A percentile compares a stretch with the other conserved stretches of the same genome.
These are phyloP conservation scores for Phymatotrichopsis omnivora DNA, from an alignment of 2,329 filamentous ascomycete genomes.

Conservation along the genomic window DNA sequence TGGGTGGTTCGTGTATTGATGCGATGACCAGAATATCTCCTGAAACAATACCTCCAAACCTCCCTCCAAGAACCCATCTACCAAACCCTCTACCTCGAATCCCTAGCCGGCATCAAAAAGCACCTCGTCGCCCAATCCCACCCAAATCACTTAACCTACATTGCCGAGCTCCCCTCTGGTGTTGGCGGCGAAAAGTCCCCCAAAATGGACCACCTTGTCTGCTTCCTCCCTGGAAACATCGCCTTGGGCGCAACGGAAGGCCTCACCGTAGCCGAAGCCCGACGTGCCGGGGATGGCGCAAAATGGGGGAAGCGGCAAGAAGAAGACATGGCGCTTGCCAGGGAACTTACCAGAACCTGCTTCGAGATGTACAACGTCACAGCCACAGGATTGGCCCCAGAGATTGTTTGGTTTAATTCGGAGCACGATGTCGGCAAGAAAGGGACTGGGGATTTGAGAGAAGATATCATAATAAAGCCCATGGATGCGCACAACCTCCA, in stretches of 20 bases:
- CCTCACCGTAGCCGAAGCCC: conserved; percentile 61
- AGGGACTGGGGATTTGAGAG: conserved; percentile 51
- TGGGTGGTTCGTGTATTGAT: conserved; percentile 9
- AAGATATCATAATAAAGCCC: conserved; percentile 69
- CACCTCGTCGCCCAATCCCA: conserved; percentile 84
- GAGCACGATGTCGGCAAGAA: conserved; percentile 35
- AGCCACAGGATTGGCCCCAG: conserved; percentile 79
- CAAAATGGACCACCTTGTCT: conserved; percentile 98
- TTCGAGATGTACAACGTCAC: conserved; percentile 96
- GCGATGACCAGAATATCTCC: conserved; percentile 62
- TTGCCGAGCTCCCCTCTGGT: conserved; percentile 74
- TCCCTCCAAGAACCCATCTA: conserved; percentile 77
- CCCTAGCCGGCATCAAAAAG: conserved; percentile 75
- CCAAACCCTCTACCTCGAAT: conserved; percentile 83
- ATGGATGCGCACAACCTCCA: conserved; percentile 89
- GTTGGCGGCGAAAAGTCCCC: conserved; percentile 55
- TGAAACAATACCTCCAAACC: conserved; percentile 96
- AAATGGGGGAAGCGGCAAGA: conserved; percentile 70
- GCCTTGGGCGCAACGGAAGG: conserved; percentile 79
- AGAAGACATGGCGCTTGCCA: conserved; percentile 74
- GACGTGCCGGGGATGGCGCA: conserved; percentile 46
- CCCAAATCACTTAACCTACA: conserved; percentile 69
- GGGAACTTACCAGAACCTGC: conserved; percentile 90
- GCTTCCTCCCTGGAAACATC: conserved; percentile 95
- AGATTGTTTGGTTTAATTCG: conserved; percentile 86